A percentile compares a stretch with the other conserved stretches of the same genome.
Conservation (phyloP, 2,329 filamentous ascomycete species). For the Colletotrichum gloeosporioides region DNA sequence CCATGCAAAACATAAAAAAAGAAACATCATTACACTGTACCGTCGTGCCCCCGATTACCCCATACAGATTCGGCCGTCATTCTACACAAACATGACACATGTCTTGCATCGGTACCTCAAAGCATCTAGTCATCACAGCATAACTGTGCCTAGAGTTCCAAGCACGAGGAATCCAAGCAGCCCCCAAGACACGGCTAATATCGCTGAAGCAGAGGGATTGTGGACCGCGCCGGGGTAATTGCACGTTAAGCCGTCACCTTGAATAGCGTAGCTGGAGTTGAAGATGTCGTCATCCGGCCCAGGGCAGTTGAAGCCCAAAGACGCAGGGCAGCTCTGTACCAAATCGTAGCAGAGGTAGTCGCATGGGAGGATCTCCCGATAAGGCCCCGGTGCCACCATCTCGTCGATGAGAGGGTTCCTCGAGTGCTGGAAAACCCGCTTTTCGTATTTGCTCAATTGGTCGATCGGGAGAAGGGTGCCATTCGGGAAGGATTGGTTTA, state of each 20-base stretch:
- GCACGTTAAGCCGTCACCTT: conserved; percentile 45
- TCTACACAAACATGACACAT: background rate
- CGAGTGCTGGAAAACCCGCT: conserved; percentile 57
- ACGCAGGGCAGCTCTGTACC: conserved; percentile 82
- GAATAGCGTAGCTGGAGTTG: conserved; percentile 49
- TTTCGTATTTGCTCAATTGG: conserved; percentile 29
- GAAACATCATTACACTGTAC: background rate
- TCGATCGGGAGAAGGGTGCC: conserved; percentile 57
- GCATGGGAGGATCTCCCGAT: conserved; percentile 92
- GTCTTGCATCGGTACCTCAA: background rate
- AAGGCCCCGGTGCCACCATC: conserved; percentile 79
- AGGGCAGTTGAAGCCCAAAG: conserved; percentile 80
- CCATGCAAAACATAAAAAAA: conserved; percentile 12
- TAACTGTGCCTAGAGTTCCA: background rate
- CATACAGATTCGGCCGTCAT: conserved; percentile 2
- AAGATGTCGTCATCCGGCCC: conserved; percentile 37
- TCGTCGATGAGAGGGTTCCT: conserved; percentile 77
- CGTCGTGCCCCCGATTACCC: background rate
- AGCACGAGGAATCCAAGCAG: conserved; percentile 14
- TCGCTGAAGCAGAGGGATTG: conserved; percentile 42
- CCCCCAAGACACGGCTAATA: conserved; percentile 26
- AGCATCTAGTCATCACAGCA: background rate
- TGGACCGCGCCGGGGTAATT: conserved; percentile 68
- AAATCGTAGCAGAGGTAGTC: conserved; percentile 86
- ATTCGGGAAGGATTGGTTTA: conserved; percentile 73